Percentiles rank a stretch among this genome's conserved stretches.
These are phyloP conservation scores for Gonapodya prolifera DNA, from an alignment of 192 early-diverging fungal genomes.

Conservation along the genomic window DNA sequence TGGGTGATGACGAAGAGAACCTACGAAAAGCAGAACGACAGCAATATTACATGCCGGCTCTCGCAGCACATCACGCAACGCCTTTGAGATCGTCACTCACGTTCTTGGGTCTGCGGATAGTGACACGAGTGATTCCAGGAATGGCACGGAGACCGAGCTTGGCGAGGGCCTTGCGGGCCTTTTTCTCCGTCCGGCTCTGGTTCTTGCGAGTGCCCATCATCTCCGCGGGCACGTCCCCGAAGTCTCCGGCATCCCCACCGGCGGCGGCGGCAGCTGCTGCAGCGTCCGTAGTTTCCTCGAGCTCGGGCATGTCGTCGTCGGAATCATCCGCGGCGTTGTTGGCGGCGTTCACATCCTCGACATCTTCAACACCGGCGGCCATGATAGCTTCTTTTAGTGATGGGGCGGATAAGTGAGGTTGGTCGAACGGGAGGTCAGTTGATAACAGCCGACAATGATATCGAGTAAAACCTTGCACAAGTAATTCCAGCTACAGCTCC, in stretches of 20 bases:
- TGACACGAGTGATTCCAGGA: conserved; percentile 75
- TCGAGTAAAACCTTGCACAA: too few relatives aligned
- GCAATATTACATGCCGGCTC: background rate
- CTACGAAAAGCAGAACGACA: conserved; percentile 14
- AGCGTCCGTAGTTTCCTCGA: conserved; percentile 17
- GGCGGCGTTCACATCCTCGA: background rate
- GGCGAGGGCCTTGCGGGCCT: conserved; percentile 92
- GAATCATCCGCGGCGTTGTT: background rate
- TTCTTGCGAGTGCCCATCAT: conserved; percentile 12
- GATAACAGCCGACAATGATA: too few relatives aligned
- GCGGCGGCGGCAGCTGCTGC: conserved; percentile 12
- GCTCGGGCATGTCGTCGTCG: conserved; percentile 24
- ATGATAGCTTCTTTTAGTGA: too few relatives aligned
- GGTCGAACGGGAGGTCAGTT: too few relatives aligned
- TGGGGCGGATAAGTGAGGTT: too few relatives aligned
- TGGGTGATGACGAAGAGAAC: conserved; percentile 72
- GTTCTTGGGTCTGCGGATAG: conserved; percentile 67
- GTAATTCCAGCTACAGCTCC: too few relatives aligned
- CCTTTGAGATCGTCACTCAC: conserved; percentile 23
- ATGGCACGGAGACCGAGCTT: conserved; percentile 84
- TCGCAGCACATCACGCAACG: background rate
- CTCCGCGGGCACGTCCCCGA: conserved; percentile 3
- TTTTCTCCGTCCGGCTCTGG: conserved; percentile 80
- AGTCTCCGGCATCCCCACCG: background rate
- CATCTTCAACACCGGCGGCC: background rate